Conservation (phyloP, 306 rosid genomes). For the Dryas alaskensis region DNA sequence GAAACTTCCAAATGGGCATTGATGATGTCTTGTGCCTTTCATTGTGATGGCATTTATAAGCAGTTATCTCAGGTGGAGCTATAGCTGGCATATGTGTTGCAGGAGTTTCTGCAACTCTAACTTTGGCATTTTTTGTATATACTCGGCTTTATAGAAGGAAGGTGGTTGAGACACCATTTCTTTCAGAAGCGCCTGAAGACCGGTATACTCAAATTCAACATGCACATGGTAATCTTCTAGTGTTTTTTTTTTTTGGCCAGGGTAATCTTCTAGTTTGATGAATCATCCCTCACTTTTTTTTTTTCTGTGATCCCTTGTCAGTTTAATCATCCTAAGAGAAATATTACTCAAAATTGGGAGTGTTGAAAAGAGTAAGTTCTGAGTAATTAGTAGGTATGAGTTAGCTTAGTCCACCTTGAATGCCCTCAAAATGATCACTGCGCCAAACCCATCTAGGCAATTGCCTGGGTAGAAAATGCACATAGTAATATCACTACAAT, state of each 20-base stretch:
- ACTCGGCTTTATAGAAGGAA: conserved; percentile 39
- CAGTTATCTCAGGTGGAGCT: conserved; percentile 53
- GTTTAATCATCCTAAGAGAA: too few species aligned
- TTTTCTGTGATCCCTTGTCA: too few species aligned
- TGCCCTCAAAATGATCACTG: too few species aligned
- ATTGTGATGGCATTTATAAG: conserved; percentile 26
- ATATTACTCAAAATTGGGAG: too few species aligned
- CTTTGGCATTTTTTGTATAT: conserved; percentile 38
- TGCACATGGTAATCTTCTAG: conserved; percentile 29
- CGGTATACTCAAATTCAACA: conserved; percentile 37
- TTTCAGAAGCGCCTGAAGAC: conserved; percentile 33
- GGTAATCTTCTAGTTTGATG: background rate
- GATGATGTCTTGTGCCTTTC: conserved; percentile 28
- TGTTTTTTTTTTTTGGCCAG: too few species aligned
- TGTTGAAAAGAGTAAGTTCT: too few species aligned
- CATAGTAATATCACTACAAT: too few species aligned
- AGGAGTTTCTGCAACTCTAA: conserved; percentile 40
- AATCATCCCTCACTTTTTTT: background rate
- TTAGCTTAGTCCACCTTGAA: too few species aligned
- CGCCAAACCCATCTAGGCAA: too few species aligned
- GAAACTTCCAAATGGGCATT: conserved; percentile 7
- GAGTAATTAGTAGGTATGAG: too few species aligned
- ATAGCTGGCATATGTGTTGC: conserved; percentile 51
- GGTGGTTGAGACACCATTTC: conserved; percentile 38
- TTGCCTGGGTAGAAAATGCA: too few species aligned